Conservation (phyloP, 495 filamentous ascomycete species). For the Talaromyces liani region DNA sequence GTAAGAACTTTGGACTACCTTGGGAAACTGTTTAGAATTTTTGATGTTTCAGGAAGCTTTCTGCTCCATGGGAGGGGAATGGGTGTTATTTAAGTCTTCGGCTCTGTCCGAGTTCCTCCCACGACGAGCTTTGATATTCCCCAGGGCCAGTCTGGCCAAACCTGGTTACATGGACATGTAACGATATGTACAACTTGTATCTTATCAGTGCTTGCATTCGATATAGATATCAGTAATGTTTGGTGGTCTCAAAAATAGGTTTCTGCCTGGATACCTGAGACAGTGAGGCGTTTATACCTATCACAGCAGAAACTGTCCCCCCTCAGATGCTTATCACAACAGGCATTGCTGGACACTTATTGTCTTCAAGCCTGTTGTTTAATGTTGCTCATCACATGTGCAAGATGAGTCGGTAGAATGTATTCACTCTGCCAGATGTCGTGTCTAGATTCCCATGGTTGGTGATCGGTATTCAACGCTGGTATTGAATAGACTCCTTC, state of each 20-base stretch:
- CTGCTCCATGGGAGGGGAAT: neutral
- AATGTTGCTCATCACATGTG: neutral
- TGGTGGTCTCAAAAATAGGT: neutral
- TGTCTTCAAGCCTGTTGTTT: neutral
- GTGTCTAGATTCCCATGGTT: neutral
- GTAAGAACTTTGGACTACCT: neutral
- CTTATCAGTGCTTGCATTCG: neutral
- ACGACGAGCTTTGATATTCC: neutral
- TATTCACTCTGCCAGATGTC: neutral
- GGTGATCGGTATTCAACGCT: neutral
- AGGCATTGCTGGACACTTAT: neutral
- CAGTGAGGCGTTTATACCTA: neutral
- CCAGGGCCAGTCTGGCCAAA: neutral
- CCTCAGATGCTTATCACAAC: neutral
- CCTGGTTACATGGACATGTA: neutral
- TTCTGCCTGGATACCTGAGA: neutral
- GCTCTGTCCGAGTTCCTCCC: neutral
- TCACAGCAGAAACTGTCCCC: neutral
- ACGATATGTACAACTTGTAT: neutral
- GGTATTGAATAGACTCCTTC: neutral
- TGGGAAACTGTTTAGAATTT: neutral
- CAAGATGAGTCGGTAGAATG: neutral
- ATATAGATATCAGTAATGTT: neutral
- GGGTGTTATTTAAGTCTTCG: neutral
- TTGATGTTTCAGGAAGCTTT: neutral